Evolutionary conservation across 352 stramenopile species (phyloP).

Genomic region (Phytophthora pseudosyringae): DNA sequence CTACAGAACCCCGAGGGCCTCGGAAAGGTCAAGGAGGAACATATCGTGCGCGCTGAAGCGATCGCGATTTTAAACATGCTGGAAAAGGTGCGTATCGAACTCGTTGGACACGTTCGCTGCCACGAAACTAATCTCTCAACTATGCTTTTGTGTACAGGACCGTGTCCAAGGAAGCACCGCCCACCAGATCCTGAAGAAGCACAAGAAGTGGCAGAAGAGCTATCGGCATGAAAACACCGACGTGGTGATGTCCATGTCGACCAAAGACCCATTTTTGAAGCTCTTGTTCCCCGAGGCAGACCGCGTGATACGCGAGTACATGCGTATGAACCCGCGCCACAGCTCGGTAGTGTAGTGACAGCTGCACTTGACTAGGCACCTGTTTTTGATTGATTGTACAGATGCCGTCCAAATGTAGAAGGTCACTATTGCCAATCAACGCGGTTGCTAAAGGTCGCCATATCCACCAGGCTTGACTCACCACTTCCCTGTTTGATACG

Average conservation of each 20-base stretch:
- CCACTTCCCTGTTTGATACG: not conserved
- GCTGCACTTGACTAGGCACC: conserved; percentile 5
- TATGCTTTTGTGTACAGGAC: conserved; percentile 39
- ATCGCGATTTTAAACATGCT: conserved; percentile 84
- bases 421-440: conserved; percentile 12
- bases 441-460: conserved; percentile 9
- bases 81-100: conserved; percentile 58
- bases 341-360: conserved; percentile 28
- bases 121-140: conserved; percentile 5
- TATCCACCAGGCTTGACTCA: conserved; percentile 19
- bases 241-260: conserved; percentile 46
- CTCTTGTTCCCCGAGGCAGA: conserved; percentile 65
- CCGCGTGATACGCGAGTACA: conserved; percentile 60
- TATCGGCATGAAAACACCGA: conserved; percentile 64
- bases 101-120: not conserved
- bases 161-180: conserved; percentile 70
- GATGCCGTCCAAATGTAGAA: conserved; percentile 8
- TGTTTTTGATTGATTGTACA: conserved; percentile 8
- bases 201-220: conserved; percentile 91
- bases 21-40: conserved; percentile 65
- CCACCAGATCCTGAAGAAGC: conserved; percentile 85
- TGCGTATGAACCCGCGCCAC: conserved; percentile 38
- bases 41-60: conserved; percentile 67
- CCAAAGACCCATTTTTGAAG: conserved; percentile 78
- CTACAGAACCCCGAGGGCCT: conserved; percentile 66